Conservation (phyloP, 202 grass and related monocot species). For the Zoysia matrella region DNA sequence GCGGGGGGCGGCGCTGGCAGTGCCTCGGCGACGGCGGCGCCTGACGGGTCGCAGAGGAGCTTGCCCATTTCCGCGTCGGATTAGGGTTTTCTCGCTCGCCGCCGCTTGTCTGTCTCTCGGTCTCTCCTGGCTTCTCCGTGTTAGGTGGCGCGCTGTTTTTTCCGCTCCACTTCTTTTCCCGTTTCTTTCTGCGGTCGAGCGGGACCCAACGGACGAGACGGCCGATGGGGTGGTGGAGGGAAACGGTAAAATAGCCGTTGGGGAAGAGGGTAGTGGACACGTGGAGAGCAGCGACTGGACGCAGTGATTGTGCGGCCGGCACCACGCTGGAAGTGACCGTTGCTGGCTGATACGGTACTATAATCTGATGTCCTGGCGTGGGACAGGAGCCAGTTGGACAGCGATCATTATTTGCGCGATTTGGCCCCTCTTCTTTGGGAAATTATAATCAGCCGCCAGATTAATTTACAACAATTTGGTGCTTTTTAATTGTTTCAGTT, state of each 20-base stretch:
- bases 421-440: neutral
- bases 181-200: slow-evolving; percentile 13
- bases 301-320: neutral
- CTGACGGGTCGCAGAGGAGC: slow-evolving; percentile 82
- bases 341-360: neutral
- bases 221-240: neutral
- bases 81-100: slow-evolving; percentile 66
- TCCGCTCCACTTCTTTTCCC: neutral
- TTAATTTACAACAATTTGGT: neutral
- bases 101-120: no score
- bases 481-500: neutral
- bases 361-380: neutral
- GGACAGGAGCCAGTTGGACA: slow-evolving; percentile 26
- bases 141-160: slow-evolving; percentile 19
- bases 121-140: neutral
- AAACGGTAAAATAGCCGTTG: slow-evolving; percentile 41
- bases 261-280: neutral
- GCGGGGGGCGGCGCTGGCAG: slow-evolving; percentile 49
- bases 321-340: slow-evolving; percentile 10
- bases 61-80: slow-evolving; percentile 72
- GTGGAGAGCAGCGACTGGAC: slow-evolving; percentile 7
- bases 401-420: neutral
- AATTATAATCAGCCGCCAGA: neutral
- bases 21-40: slow-evolving; percentile 63
- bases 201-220: slow-evolving; percentile 5